phyloP scores from a whole-genome alignment of 2,329 filamentous ascomycete genomes.

The Trichothecium roseum region DNA sequence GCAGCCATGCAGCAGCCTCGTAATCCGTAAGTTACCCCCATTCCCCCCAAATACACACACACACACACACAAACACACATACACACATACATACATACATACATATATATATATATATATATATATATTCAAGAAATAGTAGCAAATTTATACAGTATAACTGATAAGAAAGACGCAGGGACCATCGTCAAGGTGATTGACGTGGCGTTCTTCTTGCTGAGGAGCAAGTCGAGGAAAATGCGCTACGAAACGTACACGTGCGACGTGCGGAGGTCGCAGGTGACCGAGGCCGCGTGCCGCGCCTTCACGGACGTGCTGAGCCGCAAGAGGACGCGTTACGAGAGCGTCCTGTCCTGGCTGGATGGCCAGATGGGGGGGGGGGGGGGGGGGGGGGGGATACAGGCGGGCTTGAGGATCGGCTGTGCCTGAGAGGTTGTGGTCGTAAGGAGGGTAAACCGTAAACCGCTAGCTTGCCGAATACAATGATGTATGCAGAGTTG shows the following conservation, averaged over 20 bases:
- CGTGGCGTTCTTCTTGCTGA: constrained; percentile 54
- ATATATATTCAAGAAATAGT: too few relatives aligned
- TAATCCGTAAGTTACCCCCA: constrained; percentile 44
- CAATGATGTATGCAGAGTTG: too few relatives aligned
- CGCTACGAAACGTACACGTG: constrained; percentile 45
- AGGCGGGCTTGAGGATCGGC: too few relatives aligned
- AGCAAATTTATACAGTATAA: neutral
- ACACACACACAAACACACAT: too few relatives aligned
- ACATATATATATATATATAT: too few relatives aligned
- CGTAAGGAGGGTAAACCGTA: too few relatives aligned
- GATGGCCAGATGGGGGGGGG: constrained; percentile 13
- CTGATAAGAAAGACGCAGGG: constrained; percentile 25
- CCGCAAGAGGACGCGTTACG: constrained; percentile 62
- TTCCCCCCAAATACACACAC: neutral
- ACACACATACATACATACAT: too few relatives aligned
- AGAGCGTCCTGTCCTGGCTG: constrained; percentile 58
- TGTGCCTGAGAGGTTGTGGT: too few relatives aligned
- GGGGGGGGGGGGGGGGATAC: too few relatives aligned
- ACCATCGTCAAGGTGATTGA: constrained; percentile 57
- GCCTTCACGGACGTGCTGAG: constrained; percentile 61
- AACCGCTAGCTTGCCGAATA: too few relatives aligned
- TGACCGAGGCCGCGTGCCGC: constrained; percentile 52
- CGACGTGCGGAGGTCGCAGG: constrained; percentile 48
- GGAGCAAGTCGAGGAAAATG: constrained; percentile 35
- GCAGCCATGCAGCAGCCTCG: constrained; percentile 47